These are phyloP conservation scores for Acmispon strigosus DNA, from an alignment of 306 rosid genomes.

Conservation along the genomic window DNA sequence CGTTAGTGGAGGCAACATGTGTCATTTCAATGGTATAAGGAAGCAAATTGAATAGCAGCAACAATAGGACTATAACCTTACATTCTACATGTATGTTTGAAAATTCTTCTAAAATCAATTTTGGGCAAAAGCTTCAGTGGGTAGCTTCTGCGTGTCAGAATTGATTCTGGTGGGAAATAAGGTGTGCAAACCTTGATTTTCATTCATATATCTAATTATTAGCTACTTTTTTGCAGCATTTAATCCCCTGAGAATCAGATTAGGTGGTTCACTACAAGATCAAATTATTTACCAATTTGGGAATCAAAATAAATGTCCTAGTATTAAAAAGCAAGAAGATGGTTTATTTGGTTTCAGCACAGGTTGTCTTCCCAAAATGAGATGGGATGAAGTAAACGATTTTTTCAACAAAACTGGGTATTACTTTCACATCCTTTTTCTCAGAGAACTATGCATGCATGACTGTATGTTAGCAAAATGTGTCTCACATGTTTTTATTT, in stretches of 20 bases:
- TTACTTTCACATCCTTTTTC: background rate
- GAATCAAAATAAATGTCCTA: constrained; percentile 4
- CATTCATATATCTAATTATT: background rate
- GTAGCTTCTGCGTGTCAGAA: too few species aligned
- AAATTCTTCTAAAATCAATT: too few species aligned
- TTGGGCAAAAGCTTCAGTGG: too few species aligned
- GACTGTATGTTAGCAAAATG: background rate
- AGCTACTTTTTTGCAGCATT: constrained; percentile 30
- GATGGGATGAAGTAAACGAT: constrained; percentile 47
- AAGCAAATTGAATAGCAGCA: background rate
- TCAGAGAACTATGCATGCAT: too few species aligned
- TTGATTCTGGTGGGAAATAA: too few species aligned
- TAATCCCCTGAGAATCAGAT: constrained; percentile 45
- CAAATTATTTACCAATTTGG: constrained; percentile 49
- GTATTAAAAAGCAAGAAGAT: background rate
- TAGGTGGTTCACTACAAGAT: constrained; percentile 74
- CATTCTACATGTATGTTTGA: too few species aligned
- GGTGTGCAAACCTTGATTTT: background rate
- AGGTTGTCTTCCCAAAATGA: constrained; percentile 37
- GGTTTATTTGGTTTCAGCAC: constrained; percentile 49
- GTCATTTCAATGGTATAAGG: background rate
- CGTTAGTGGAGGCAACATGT: background rate
- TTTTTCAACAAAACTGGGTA: constrained; percentile 37
- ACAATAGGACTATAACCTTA: too few species aligned
- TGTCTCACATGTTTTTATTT: background rate